Evolutionary conservation across 2,329 filamentous ascomycete species (phyloP), one percentile per base, ranked within the genome.

Genomic region (Metarhizium brunneum): DNA sequence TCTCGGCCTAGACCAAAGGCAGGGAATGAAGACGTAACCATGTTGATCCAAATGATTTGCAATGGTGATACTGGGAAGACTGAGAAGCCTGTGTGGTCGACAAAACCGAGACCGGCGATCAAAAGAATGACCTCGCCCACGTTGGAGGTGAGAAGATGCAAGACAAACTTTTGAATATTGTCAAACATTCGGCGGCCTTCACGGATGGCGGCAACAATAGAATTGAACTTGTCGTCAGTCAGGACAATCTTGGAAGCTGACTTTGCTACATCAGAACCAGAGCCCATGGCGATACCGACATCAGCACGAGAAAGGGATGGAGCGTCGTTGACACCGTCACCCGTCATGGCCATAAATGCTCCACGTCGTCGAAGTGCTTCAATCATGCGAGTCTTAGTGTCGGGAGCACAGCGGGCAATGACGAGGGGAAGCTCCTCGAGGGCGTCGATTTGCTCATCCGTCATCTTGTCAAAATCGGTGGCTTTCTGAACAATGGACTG

Each of bases 41-140:
- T 92, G 71, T 95, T 95, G 69, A 96, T 90, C 90, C 90, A 96
- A 57, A 96, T 81, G 59, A 95, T 92, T 64, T 95, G 86, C 11
- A 95, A 83, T 0, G 91, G 90, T 0, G 88, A 84, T 48, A 95
- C 82, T 4, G 90, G 91, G 69, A 95, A 95, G 10, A 95, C 90
- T 0, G 90, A 94, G 58, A 88, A 79, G 8, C 82, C 79, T 10
- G 77, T 74, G 2, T 71, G 61, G 65, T 95, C 91, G 64, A 90
- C 87, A 74, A 95, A 95, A 0, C 79, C 87, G 4, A 95, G 82
- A 54, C 91, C 91, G 43, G 90, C 85, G 30, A 95, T 83, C 16
- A 95, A 77, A 1, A 90, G 85, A 59, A 88, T 85, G 7, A 92
- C 91, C 66, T 95, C 87, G 38, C 88, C 90, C 47, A 95, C 86